Base-by-base conservation (phyloP, 2,329 filamentous ascomycete genomes). In the Talaromyces sp. region DNA sequence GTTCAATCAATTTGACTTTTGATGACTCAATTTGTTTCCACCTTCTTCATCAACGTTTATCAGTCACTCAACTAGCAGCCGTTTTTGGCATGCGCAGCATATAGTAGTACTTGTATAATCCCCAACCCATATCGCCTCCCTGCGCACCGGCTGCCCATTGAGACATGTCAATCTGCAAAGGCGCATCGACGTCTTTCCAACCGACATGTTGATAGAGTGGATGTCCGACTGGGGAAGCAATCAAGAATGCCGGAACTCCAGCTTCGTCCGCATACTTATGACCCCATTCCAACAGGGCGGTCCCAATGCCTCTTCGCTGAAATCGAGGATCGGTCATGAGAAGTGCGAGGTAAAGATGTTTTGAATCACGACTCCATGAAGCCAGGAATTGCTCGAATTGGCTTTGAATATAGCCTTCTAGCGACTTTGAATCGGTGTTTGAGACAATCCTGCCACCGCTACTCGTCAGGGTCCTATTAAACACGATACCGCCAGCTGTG, bases 11-110 rank as follows among this genome's bases (percentile, higher is more conserved):
- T 58, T n/a, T 31, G 35, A 31, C 35, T 43, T 58, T 27, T 1
- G 27, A 13, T 54, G 48, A 54, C 48, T 54, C 48, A 35, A 54
- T 54, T 57, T 58, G 33, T 58, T 27, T 27, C 37, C 24, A 41
- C 13, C 7, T 14, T n/a, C 19, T 43, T 41, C 33, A n/a, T 58
- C 35, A 14, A 37, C 16, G 13, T 14, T 11, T 0, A 41, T 10
- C 22, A 43, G 9, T 41, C n/a, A 39, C n/a, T 41, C 35, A 27
- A n/a, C 22, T 43, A 5, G 13, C 56, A 27, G 56, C 56, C 35
- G 56, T 58, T 19, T 43, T 58, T 4, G 56, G 35, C 56, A 58
- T 41, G 56, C 56, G 56, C 19, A 58, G 35, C 56, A 58, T 58
- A 31, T 58, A 58, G 35, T 58, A 58, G 11, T 43, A 58, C 16